Evolutionary conservation across 1,284 basidiomycete genomes (phyloP), one percentile per base, ranked within the genome.

Genomic region (Cystobasidium sp.): DNA sequence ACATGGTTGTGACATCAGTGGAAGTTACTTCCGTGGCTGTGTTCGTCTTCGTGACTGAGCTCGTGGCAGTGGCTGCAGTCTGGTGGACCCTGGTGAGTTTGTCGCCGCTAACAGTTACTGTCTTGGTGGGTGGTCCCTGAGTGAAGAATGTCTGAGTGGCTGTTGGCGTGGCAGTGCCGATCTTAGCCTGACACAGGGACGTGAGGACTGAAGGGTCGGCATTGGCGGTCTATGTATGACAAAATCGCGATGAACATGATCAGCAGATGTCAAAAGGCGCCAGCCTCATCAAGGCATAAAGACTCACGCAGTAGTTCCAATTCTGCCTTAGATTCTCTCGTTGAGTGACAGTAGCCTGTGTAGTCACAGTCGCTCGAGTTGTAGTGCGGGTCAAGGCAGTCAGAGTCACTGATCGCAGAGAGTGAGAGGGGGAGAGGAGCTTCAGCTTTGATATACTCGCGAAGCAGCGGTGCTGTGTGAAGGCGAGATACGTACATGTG

Each of bases 31-130:
- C 63, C 16, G 63, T 65, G 4, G 63, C 63, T 24, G 63, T 65
- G 5, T 37, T 65, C 22, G 63, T 65, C 20, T 44, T 37, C 18
- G 63, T 65, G 1, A 65, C 43, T 18, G 63, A 47, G 63, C 44
- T 47, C 43, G 63, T 65, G n/a, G 63, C 63, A 10, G 63, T 65
- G n/a, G 41, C 63, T 46, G 63, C 63, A 46, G 46, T 65, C 63
- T 65, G 63, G 46, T 44, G 63, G 43, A 65, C 49, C 24, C 63
- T 37, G 22, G 63, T 65, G 44, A 65, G 63, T 43, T 51, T 65
- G 46, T 65, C 63, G 46, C 44, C 63, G 22, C 44, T 47, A 14
- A 65, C 47, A 44, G 63, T 65, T 18, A 51, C 47, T 22, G 63
- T 65, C 41, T n/a, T n/a, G 1, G 63, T 65, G 20, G 63, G 63